phyloP scores from a whole-genome alignment of 164 flowering plant genomes.

The Vitis rupestris region DNA sequence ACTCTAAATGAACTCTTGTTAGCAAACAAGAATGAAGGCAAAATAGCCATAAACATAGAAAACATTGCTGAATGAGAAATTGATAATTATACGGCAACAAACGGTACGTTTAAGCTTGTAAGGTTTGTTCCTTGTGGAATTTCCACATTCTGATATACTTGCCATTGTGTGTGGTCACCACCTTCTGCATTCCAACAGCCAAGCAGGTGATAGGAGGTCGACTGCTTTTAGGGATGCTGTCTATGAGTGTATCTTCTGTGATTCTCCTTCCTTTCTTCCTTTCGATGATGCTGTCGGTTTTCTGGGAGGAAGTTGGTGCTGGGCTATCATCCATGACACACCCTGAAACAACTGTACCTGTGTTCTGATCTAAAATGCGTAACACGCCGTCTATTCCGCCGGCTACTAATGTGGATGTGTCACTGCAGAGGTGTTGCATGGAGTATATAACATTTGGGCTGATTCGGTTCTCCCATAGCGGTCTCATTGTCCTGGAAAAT shows the following conservation, averaged over 20 bases:
- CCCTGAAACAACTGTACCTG: constrained; percentile 61
- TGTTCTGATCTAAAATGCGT: constrained; percentile 57
- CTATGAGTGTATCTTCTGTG: constrained; percentile 38
- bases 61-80: too few relatives aligned
- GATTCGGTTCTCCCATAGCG: constrained; percentile 63
- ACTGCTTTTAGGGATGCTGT: constrained; percentile 36
- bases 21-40: too few relatives aligned
- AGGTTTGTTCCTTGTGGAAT: constrained; percentile 25
- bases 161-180: constrained; percentile 70
- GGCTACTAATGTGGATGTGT: constrained; percentile 56
- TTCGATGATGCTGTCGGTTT: constrained; percentile 14
- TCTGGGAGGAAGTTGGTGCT: constrained; percentile 12
- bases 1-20: too few relatives aligned
- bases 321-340: constrained; percentile 36
- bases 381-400: constrained; percentile 94
- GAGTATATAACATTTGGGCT: constrained; percentile 80
- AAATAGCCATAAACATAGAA: too few relatives aligned
- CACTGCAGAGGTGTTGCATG: constrained; percentile 53
- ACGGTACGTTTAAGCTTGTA: too few relatives aligned
- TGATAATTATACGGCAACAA: too few relatives aligned
- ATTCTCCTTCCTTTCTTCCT: constrained; percentile 47
- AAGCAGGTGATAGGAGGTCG: constrained; percentile 77
- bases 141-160: constrained; percentile 71
- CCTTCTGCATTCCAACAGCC: constrained; percentile 90
- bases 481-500: constrained; percentile 54